Base-by-base conservation (phyloP, 2,329 filamentous ascomycete genomes). In the Sclerotinia sclerotiorum region DNA sequence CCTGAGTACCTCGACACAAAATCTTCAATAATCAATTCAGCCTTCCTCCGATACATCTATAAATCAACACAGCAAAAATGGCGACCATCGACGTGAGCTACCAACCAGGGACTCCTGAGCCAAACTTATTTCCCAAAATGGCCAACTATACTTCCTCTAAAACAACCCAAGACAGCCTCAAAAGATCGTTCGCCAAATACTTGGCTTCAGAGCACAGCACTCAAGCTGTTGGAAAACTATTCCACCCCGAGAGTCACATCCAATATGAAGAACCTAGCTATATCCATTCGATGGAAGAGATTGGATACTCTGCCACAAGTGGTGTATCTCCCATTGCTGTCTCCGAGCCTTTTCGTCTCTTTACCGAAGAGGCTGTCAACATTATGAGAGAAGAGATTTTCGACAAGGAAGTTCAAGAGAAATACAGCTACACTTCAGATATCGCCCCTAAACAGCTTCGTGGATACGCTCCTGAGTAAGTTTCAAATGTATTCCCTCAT, bases 351-450 rank as follows among this genome's bases (percentile, higher is more conserved):
- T 90, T 90, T 76, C 81, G 81, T 4, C 81, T 90, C 32, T 90
- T 90, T 77, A 85, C 85, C 15, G 74, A 81, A 44, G 86, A 88
- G 58, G 87, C 88, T 2, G 82, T 90, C 63, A 78, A 84, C 73
- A 82, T 84, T 64, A 89, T 90, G 83, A 82, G 88, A 67, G 79
- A 79, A 3, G 88, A 91, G 76, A 82, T 90, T n/a, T 80, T 89
- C 51, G 83, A 82, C 58, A 80, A 84, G 0, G 81, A 84, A 49
- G 85, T 89, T 4, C 81, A 84, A 71, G 78, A 82, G 11, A 84
- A 87, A 54, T 88, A 84, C 76, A 81, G 81, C 62, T 89, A 83
- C 76, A 83, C 83, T 44, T 87, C 85, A 73, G 87, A 88, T 71
- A 81, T 89, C 71, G 83, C 84, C 3, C 79, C 82, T n/a, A 83